Percentiles rank a stretch among this genome's conserved stretches.
phyloP scores from a whole-genome alignment of 2,329 filamentous ascomycete genomes.

The Elsinoe australis region DNA sequence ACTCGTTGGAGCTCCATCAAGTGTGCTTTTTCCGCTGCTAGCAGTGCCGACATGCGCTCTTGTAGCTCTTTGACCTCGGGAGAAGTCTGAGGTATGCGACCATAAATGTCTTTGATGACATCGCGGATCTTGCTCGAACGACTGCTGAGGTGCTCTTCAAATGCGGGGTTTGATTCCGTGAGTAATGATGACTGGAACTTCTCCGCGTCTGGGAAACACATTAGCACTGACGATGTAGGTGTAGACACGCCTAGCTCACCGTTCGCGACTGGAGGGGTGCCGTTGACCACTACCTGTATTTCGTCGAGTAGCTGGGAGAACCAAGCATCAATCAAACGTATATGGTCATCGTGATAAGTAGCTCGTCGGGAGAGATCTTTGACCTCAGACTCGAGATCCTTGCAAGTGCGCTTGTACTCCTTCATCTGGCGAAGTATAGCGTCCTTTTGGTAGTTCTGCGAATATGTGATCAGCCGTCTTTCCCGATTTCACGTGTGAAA shows the following conservation, averaged over 20 bases:
- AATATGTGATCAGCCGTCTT: constrained; percentile 15
- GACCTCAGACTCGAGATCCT: constrained; percentile 70
- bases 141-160: constrained; percentile 71
- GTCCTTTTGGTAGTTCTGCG: constrained; percentile 84
- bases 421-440: constrained; percentile 96
- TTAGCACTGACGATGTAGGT: not conserved
- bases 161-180: constrained; percentile 51
- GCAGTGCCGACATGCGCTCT: constrained; percentile 61
- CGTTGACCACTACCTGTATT: constrained; percentile 36
- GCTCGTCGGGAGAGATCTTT: constrained; percentile 72
- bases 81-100: constrained; percentile 42
- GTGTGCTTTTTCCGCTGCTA: constrained; percentile 77
- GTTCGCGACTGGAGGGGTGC: constrained; percentile 1
- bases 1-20: constrained; percentile 68
- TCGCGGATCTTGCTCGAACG: constrained; percentile 69
- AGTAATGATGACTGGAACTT: constrained; percentile 46
- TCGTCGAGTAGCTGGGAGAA: constrained; percentile 60
- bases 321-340: constrained; percentile 87
- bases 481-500: constrained; percentile 7
- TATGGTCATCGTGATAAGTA: constrained; percentile 81
- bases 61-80: constrained; percentile 68
- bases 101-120: constrained; percentile 63
- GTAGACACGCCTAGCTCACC: too few relatives aligned
- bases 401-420: constrained; percentile 89
- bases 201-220: constrained; percentile 28